phyloP scores from a whole-genome alignment of 805 yeast species.

The Suhomyces xylopsoci region DNA sequence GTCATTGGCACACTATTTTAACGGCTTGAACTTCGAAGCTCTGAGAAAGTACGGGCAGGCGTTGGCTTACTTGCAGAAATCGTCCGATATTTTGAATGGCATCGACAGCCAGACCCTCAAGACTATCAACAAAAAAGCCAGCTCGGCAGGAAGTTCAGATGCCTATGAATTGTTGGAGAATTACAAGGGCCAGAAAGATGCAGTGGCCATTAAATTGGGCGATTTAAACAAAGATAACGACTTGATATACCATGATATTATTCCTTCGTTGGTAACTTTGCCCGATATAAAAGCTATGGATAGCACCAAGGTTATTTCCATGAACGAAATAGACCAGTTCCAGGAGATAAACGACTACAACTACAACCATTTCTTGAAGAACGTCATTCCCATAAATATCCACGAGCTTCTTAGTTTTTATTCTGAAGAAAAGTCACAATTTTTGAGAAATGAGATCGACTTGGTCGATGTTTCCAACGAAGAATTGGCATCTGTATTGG shows the following conservation, averaged over 20 bases:
- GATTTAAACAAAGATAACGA: slow-evolving; percentile 80
- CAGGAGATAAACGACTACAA: slow-evolving; percentile 37
- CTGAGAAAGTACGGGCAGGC: slow-evolving; percentile 70
- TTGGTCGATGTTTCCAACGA: slow-evolving; percentile 73
- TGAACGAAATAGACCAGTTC: slow-evolving; percentile 46
- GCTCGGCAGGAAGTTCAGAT: slow-evolving; percentile 16
- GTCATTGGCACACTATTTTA: slow-evolving; percentile 59
- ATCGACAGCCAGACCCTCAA: slow-evolving; percentile 28
- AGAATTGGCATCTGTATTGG: slow-evolving; percentile 75
- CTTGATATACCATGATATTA: slow-evolving; percentile 74
- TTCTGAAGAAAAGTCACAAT: slow-evolving; percentile 82
- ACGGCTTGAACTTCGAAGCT: slow-evolving; percentile 53
- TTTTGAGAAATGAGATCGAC: slow-evolving; percentile 72
- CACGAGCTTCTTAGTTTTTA: slow-evolving; percentile 85
- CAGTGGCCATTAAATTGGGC: slow-evolving; percentile 31
- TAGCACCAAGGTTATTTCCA: slow-evolving; percentile 59
- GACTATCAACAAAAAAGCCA: slow-evolving; percentile 11
- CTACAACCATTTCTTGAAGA: slow-evolving; percentile 60
- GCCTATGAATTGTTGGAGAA: slow-evolving; percentile 39
- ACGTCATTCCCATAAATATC: slow-evolving; percentile 79
- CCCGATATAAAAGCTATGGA: slow-evolving; percentile 68
- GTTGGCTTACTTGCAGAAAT: slow-evolving; percentile 57
- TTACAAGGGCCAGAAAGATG: slow-evolving; percentile 41
- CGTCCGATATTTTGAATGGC: slow-evolving; percentile 42
- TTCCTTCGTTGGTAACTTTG: slow-evolving; percentile 61